These are phyloP conservation scores for Centaurea solstitialis DNA, from an alignment of 129 eudicot genomes.

Conservation along the genomic window DNA sequence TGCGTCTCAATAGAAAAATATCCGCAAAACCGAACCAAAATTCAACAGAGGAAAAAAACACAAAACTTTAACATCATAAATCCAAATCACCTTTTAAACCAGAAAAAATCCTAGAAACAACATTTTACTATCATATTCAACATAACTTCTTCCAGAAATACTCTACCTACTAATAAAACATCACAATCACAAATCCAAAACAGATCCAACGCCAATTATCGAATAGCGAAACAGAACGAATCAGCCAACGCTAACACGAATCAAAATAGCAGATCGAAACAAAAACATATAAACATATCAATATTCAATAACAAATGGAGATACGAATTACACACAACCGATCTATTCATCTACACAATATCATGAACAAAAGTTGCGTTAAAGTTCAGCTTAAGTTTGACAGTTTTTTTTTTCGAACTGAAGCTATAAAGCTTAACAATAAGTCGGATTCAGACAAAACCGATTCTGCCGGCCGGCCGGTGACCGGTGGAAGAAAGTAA, in stretches of 20 bases:
- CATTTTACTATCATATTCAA: background rate
- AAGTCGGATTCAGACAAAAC: background rate
- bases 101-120: background rate
- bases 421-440: background rate
- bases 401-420: background rate
- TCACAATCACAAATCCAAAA: background rate
- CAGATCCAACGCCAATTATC: constrained; percentile 17
- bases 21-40: background rate
- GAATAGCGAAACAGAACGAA: background rate
- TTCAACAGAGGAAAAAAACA: background rate
- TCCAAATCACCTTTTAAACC: background rate
- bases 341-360: constrained; percentile 1
- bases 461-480: background rate
- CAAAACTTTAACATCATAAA: background rate
- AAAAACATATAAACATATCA: background rate
- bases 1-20: background rate
- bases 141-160: background rate
- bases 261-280: background rate
- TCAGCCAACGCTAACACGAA: background rate
- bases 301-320: background rate
- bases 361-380: background rate
- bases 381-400: background rate
- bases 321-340: background rate
- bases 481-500: constrained; percentile 5
- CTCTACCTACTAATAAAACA: background rate